Base-by-base conservation (phyloP, 352 stramenopile genomes). In the Phytophthora quininea region DNA sequence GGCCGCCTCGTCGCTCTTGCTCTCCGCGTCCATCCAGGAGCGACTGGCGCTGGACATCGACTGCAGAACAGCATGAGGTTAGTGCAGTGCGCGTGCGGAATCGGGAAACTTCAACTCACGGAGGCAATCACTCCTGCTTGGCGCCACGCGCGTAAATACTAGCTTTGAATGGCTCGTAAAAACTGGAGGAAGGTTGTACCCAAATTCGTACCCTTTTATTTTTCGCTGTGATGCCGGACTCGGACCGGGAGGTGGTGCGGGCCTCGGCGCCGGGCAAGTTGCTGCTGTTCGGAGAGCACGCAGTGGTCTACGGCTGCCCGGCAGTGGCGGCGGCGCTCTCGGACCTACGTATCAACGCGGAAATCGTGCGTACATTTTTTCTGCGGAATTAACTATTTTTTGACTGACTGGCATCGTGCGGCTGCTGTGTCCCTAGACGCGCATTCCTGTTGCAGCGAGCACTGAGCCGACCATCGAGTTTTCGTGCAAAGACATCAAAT, bases 281-380 rank as follows among this genome's bases (percentile, higher is more conserved):
- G 54, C 80, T 97, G 66, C 84, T 97, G 40, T 91, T 97, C 46
- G 90, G 90, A 9, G 90, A 97, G 70, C 91, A 97, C 66, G 89
- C 91, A 0, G 90, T 97, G 33, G 90, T 97, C 11, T 96, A 97
- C 53, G 88, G 91, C 9, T 90, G 79, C 30, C 81, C 90, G 3
- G 90, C 89, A 19, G 78, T 98, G 45, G 93, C 91, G 0, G 86
- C 74, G 0, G 85, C 91, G 30, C 69, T 98, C 33, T 89, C 80
- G 15, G 86, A 97, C 60, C 53, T 98, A 62, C 84, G 93, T 10
- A 76, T 98, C 38, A 64, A 79, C n/a, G 86, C 88, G 50, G 19
- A 68, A 6, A 86, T 96, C 43, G 93, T 97, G 74, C 66, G 89
- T 89, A 10, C 2, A 45, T n/a, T 32, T 47, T 24, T 46, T 47